A percentile compares a stretch with the other conserved stretches of the same genome.
phyloP scores from a whole-genome alignment of 2,329 filamentous ascomycete species.

The Tolypocladium paradoxum region DNA sequence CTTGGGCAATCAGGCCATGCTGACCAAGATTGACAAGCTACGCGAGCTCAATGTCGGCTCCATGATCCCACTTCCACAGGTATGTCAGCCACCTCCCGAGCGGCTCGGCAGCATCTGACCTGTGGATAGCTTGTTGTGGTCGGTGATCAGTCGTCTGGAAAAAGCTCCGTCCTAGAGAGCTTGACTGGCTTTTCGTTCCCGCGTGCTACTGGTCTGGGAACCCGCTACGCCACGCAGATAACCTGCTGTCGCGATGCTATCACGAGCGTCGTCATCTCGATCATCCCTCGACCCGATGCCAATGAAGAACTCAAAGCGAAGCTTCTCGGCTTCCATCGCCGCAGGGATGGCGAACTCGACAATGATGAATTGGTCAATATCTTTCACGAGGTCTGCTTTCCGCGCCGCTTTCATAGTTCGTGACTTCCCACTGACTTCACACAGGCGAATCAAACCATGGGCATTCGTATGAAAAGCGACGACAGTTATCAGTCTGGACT shows the following conservation, averaged over 20 bases:
- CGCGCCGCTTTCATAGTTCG: too few species aligned
- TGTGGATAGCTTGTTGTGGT: constrained; percentile 55
- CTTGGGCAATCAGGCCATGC: constrained; percentile 10
- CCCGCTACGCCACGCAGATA: constrained; percentile 33
- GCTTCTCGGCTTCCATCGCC: constrained; percentile 15
- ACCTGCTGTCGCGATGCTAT: constrained; percentile 14
- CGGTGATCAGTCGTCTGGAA: constrained; percentile 76
- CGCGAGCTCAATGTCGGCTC: constrained; percentile 27
- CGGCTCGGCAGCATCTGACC: neutral
- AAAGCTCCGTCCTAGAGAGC: constrained; percentile 72
- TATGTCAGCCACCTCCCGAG: constrained; percentile 35
- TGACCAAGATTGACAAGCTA: constrained; percentile 29
- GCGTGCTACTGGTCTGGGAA: constrained; percentile 31
- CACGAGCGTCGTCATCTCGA: constrained; percentile 26
- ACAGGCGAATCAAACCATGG: constrained; percentile 33
- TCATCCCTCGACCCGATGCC: constrained; percentile 20
- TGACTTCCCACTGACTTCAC: neutral
- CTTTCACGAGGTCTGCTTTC: constrained; percentile 27
- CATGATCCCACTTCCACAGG: constrained; percentile 37
- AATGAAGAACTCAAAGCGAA: constrained; percentile 5
- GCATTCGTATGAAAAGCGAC: constrained; percentile 19
- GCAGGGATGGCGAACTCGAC: constrained; percentile 10
- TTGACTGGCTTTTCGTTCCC: constrained; percentile 39
- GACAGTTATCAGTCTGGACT: constrained; percentile 7
- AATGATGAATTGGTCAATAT: constrained; percentile 22